These are phyloP conservation scores for Tuber melanosporum DNA, from an alignment of 495 filamentous ascomycete species.

Conservation along the genomic window DNA sequence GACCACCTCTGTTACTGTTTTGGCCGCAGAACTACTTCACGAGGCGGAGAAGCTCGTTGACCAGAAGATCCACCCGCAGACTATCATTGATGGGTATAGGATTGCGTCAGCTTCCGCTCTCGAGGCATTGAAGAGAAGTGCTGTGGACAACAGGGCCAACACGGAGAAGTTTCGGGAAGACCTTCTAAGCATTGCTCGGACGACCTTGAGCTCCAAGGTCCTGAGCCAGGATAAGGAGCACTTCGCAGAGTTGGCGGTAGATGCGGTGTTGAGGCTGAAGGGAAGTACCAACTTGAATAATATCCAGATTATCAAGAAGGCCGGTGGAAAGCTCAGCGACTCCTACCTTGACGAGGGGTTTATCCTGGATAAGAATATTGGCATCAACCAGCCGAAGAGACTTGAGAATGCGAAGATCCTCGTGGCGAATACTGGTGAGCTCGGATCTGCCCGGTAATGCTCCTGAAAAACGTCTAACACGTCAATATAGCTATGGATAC, in stretches of 20 bases:
- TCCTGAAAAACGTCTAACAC: constrained; percentile 11
- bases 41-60: constrained; percentile 96
- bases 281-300: constrained; percentile 92
- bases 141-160: constrained; percentile 82
- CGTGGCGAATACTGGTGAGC: constrained; percentile 71
- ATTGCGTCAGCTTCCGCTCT: constrained; percentile 89
- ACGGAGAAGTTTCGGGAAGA: constrained; percentile 79
- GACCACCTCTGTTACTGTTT: constrained; percentile 82
- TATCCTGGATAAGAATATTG: constrained; percentile 97
- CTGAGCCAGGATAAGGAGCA: constrained; percentile 88
- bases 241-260: constrained; percentile 84
- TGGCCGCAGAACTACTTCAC: constrained; percentile 88
- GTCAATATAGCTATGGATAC: constrained; percentile 76
- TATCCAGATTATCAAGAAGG: constrained; percentile 99
- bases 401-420: constrained; percentile 97
- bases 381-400: constrained; percentile 95
- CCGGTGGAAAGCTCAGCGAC: constrained; percentile 91
- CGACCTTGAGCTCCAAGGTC: constrained; percentile 97
- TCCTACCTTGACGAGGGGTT: constrained; percentile 97
- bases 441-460: not conserved
- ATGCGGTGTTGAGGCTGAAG: constrained; percentile 83
- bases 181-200: constrained; percentile 81
- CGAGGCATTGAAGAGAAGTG: constrained; percentile 70
- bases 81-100: constrained; percentile 97
- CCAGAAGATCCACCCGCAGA: constrained; percentile 97